Base-by-base conservation (phyloP, 768 basidiomycete genomes). In the Boletus reticuloceps region DNA sequence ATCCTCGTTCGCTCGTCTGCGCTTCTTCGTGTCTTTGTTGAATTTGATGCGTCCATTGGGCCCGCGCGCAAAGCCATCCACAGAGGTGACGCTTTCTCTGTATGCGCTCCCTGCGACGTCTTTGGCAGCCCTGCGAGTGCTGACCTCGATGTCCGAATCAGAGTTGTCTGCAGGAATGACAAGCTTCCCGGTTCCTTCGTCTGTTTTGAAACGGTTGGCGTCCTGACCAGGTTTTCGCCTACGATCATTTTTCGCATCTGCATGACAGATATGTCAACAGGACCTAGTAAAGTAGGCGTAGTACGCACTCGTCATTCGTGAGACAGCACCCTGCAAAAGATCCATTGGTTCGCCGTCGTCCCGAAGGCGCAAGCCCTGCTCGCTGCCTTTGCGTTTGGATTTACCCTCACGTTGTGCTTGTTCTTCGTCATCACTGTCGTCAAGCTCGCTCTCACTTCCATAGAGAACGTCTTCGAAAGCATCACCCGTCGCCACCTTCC, bases 401-500 rank as follows among this genome's bases (percentile, higher is more conserved):
- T 64, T 55, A 51, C 73, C 78, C 11, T 61, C 54, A 11, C 41
- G 71, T n/a, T 29, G 55, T 17, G 60, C 56, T 36, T 60, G 64
- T 31, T 75, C 78, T 51, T 89, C 85, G 42, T 83, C 82, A 40
- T 88, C 86, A 58, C 81, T 83, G 58, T 86, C 86, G 3, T 85
- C 88, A 32, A 88, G 72, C 65, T 98, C 95, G 61, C 91, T 94
- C 66, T 98, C 97, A 66, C 93, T 96, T 40, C 94, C 95, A 69
- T 98, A 98, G 27, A 99, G 76, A 1, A 98, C 92, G 66, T 99
- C 95, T 68, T 99, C 95, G 60, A 98, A 99, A 0, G 95, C 94
- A 68, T 94, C 89, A 16, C 93, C 91, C 36, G 83, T 78, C 6
- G 77, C 76, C 17, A 77, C 77, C 66, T 84, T 84, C 17, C 66